Base-by-base conservation (phyloP, 805 yeast genomes). In the Metschnikowia lachancei region DNA sequence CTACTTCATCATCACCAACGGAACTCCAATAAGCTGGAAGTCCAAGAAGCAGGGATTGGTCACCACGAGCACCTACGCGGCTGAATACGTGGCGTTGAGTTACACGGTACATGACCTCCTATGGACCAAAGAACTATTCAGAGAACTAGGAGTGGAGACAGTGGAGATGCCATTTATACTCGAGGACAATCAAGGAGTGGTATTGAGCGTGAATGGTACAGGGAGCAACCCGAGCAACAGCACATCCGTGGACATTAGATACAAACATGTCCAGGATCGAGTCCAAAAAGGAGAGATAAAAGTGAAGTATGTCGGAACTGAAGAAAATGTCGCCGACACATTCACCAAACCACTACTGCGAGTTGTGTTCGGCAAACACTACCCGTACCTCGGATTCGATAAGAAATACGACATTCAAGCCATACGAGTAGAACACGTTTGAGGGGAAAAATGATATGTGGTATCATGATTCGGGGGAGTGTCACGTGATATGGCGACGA, bases 131-230 rank as follows among this genome's bases (percentile, higher is more conserved):
- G 37, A 32, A 2, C 3, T 43, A 13, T 12, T 37, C 10, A 7
- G 18, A 3, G 46, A 46, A 13, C 11, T 38, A 8, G 43, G 43
- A 12, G 20, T 46, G 8, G 22, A 28, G 26, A 17, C 39, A 9
- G n/a, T 29, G n/a, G 39, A 36, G 10, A 32, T 22, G 3, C 40
- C 43, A 3, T 28, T 33, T 22, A 30, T 46, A 18, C 22, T 46
- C 19, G 46, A 41, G 17, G 49, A 41, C 36, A 46, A 46, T 26
- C n/a, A 14, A 14, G 49, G 49, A 13, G 43, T 46, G 14, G 42
- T 46, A 5, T 16, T 30, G 11, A 41, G 29, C 17, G 43, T 46
- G 29, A 46, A 33, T 14, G 47, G 42, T 7, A 38, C 47, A 12
- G 47, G 39, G 11, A 43, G 29, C 26, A 37, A 26, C 11, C 42